Evolutionary conservation across 2,329 filamentous ascomycete species (phyloP).

Genomic region (Neofusicoccum kwambonambiense): DNA sequence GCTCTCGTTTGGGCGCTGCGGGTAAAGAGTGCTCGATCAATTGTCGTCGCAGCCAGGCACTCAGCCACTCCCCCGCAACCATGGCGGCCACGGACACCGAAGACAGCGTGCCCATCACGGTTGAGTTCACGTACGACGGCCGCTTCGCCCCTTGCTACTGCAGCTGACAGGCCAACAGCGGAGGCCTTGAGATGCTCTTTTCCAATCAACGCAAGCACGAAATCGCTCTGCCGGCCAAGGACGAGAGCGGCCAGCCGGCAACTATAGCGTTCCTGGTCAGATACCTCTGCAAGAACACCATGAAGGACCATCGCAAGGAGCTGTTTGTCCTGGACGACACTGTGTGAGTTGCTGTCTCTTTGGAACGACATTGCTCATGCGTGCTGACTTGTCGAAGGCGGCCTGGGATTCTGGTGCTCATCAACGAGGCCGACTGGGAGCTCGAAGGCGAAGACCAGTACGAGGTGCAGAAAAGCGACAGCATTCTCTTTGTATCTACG

Average conservation of each 20-base stretch:
- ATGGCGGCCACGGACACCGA: conserved; percentile 27
- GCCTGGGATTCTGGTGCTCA: conserved; percentile 90
- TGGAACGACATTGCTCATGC: conserved; percentile 15
- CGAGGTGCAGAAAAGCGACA: conserved; percentile 76
- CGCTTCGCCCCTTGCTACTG: conserved; percentile 6
- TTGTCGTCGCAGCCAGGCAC: not conserved
- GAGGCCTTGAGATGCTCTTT: conserved; percentile 93
- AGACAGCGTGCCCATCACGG: conserved; percentile 56
- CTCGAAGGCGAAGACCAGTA: conserved; percentile 93
- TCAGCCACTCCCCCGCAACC: not conserved
- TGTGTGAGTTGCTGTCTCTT: conserved; percentile 65
- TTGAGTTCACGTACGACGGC: conserved; percentile 69
- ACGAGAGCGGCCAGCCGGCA: conserved; percentile 59
- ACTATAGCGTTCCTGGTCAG: conserved; percentile 75
- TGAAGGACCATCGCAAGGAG: conserved; percentile 83
- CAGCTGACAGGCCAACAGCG: conserved; percentile 53
- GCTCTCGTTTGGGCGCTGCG: not conserved
- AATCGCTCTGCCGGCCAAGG: conserved; percentile 64
- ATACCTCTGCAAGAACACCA: conserved; percentile 75
- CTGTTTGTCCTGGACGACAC: conserved; percentile 84
- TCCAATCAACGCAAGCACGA: conserved; percentile 73
- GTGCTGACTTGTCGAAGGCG: conserved; percentile 57
- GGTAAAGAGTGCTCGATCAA: no score
- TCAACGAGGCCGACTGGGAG: conserved; percentile 99
- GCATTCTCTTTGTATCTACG: conserved; percentile 93